Evolutionary conservation across 2,329 filamentous ascomycete species (phyloP).

Genomic region (Colletotrichum gigasporum): DNA sequence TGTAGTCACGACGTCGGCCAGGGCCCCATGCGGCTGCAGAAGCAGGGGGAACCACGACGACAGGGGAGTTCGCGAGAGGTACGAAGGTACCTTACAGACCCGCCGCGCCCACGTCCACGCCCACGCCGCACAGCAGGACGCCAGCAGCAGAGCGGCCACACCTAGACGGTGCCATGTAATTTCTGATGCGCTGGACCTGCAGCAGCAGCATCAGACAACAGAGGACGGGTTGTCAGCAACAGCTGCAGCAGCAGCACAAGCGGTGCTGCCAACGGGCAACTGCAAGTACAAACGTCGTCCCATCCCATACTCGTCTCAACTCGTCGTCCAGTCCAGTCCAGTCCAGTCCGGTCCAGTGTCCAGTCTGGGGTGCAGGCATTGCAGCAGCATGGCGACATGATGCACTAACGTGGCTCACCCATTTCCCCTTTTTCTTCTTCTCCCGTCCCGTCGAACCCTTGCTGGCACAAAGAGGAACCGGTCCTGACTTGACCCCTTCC

Average conservation of each 20-base stretch:
- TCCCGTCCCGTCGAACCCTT: constrained; percentile 4
- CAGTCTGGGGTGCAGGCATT: constrained; percentile 7
- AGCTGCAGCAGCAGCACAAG: too few relatives aligned
- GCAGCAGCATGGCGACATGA: constrained; percentile 13
- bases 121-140: constrained; percentile 2
- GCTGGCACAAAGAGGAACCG: too few relatives aligned
- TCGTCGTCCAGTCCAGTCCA: too few relatives aligned
- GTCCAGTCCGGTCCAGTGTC: not conserved
- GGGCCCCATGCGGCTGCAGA: constrained; percentile 22
- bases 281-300: too few relatives aligned
- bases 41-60: constrained; percentile 17
- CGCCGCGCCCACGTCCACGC: not conserved
- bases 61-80: not conserved
- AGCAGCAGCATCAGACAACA: not conserved
- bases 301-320: not conserved
- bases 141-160: not conserved
- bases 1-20: constrained; percentile 17
- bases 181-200: not conserved
- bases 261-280: too few relatives aligned
- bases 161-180: too few relatives aligned
- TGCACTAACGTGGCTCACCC: constrained; percentile 14
- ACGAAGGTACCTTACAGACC: constrained; percentile 5
- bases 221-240: not conserved
- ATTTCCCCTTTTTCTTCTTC: constrained; percentile 25
- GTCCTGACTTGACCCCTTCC: too few relatives aligned